Percentiles rank a stretch among this genome's conserved stretches.
Evolutionary conservation across 2,329 filamentous ascomycete species (phyloP).

Genomic region (Emmonsia crescens): DNA sequence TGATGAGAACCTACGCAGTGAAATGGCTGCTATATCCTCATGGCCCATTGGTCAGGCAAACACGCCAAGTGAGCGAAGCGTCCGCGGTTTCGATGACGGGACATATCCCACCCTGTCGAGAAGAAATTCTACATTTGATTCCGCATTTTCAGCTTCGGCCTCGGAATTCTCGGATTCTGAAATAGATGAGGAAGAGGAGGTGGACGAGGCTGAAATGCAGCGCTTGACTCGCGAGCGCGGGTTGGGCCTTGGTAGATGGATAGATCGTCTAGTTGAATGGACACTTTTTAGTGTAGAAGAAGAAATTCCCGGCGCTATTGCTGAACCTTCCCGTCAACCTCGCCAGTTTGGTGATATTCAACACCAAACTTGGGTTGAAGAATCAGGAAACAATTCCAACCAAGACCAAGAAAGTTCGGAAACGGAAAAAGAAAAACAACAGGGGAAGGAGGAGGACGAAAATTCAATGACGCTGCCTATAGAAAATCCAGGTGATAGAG

Average conservation of each 20-base stretch:
- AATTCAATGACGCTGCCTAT: neutral
- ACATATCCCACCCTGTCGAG: slow-evolving; percentile 12
- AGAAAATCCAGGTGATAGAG: slow-evolving; percentile 29
- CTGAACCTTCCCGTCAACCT: slow-evolving; percentile 1
- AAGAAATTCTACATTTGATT: slow-evolving; percentile 8
- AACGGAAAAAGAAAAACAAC: slow-evolving; percentile 11
- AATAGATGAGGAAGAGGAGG: slow-evolving; percentile 25
- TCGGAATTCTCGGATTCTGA: slow-evolving; percentile 19
- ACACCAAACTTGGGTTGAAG: neutral
- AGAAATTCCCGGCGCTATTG: slow-evolving; percentile 21
- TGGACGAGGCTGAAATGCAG: slow-evolving; percentile 45
- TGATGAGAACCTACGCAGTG: slow-evolving; percentile 31
- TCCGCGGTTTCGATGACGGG: slow-evolving; percentile 10
- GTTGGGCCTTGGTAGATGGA: slow-evolving; percentile 46
- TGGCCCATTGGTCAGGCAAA: neutral
- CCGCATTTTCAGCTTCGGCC: slow-evolving; percentile 15
- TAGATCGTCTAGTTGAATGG: slow-evolving; percentile 50
- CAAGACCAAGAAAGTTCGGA: slow-evolving; percentile 8
- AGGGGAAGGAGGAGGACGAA: slow-evolving; percentile 21
- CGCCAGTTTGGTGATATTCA: slow-evolving; percentile 25
- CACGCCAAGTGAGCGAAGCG: slow-evolving; percentile 12
- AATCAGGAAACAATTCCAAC: slow-evolving; percentile 16
- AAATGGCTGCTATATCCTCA: slow-evolving; percentile 21
- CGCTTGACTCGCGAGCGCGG: slow-evolving; percentile 41
- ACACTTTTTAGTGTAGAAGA: slow-evolving; percentile 45